Base-by-base conservation (phyloP, 2,329 filamentous ascomycete species). In the Ophiostoma piceae region DNA sequence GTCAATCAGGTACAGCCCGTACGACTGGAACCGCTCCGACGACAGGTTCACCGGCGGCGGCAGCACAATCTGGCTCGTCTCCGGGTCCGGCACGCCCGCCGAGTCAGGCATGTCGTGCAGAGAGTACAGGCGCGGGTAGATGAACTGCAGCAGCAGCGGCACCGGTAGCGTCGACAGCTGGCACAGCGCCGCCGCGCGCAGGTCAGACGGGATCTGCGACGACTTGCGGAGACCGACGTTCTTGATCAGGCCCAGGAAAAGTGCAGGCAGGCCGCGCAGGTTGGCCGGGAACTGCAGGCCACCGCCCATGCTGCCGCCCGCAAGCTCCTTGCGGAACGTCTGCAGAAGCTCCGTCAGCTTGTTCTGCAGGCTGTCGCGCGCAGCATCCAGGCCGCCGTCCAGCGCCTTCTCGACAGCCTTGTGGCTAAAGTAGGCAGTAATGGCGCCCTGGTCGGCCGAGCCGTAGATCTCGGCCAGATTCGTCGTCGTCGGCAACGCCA, bases 71-170 rank as follows among this genome's bases (percentile, higher is more conserved):
- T 96, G 92, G 75, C 92, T 94, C 2, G 92, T 97, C 77, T 91
- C 87, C 41, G 90, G 87, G 75, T 98, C 91, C 0, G 93, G 92
- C 39, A 93, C 84, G 70, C 95, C 95, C 7, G 93, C 93, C 74
- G 90, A 90, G 79, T 98, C 94, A 3, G 95, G 94, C 94, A 99
- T 97, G 79, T 98, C 94, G 77, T 97, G 92, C 68, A 96, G 83
- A 29, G 91, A 94, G 82, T 96, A 96, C 74, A 94, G 83, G 74
- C 89, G 86, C 26, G 91, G 91, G 79, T 93, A 93, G 75, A 97
- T 96, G 82, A 95, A 97, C 79, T 97, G 92, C 78, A 96, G 93
- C 75, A 98, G 81, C 32, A 98, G 87, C 26, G 93, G 92, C 47
- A 97, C 85, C 1, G 94, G 94, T 37, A 98, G 85, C 2, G 95